Percentiles rank a stretch among this genome's conserved stretches.
These are phyloP conservation scores for Scheffersomyces amazonensis DNA, from an alignment of 805 yeast species.

Conservation along the genomic window DNA sequence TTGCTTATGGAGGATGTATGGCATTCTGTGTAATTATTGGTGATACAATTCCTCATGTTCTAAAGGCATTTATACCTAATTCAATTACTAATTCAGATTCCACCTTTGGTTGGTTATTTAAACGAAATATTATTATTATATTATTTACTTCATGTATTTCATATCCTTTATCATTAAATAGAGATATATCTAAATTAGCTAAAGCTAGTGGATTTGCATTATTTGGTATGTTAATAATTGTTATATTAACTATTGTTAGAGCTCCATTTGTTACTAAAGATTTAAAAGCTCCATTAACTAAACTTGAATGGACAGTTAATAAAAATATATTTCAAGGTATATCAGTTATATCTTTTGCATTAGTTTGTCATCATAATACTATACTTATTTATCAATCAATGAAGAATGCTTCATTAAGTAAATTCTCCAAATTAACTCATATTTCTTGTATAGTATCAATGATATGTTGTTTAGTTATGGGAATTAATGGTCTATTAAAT, in stretches of 20 bases:
- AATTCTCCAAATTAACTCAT: conserved; percentile 78
- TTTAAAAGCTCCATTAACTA: conserved; percentile 47
- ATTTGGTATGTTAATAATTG: conserved; percentile 78
- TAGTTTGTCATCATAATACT: conserved; percentile 94
- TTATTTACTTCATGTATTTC: conserved; percentile 70
- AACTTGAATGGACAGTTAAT: conserved; percentile 51
- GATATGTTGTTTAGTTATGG: conserved; percentile 75
- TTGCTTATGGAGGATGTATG: conserved; percentile 92
- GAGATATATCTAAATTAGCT: conserved; percentile 82
- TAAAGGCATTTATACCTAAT: conserved; percentile 59
- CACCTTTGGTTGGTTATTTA: conserved; percentile 49
- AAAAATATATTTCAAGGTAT: conserved; percentile 80
- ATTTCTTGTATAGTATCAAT: conserved; percentile 79
- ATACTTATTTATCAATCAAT: conserved; percentile 85
- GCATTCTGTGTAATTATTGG: conserved; percentile 95
- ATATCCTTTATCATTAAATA: conserved; percentile 75
- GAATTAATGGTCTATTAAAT: conserved; percentile 69
- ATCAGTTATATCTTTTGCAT: conserved; percentile 91
- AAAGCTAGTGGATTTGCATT: conserved; percentile 85
- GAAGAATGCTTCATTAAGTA: conserved; percentile 67
- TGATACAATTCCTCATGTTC: conserved; percentile 89
- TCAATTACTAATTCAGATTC: conserved; percentile 28
- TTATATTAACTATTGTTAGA: conserved; percentile 64
- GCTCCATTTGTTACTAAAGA: conserved; percentile 61
- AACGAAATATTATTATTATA: conserved; percentile 68